These are phyloP conservation scores for Solanum hybrid DNA, from an alignment of 305 asterid species.

Conservation along the genomic window DNA sequence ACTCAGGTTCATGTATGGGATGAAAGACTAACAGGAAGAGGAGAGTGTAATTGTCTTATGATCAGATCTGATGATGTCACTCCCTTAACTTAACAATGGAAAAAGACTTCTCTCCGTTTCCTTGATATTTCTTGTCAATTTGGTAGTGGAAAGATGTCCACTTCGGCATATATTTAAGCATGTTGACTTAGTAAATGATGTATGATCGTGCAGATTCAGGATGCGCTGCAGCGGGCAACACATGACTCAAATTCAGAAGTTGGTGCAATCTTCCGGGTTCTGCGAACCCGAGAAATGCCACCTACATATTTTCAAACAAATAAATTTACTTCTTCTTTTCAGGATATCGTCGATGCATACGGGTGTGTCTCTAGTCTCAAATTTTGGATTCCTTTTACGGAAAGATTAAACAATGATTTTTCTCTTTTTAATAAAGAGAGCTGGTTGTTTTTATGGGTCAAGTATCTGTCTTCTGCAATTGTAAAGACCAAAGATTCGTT, in stretches of 20 bases:
- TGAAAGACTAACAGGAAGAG: slow-evolving; percentile 2
- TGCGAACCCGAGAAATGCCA: slow-evolving; percentile 87
- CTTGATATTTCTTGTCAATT: not conserved
- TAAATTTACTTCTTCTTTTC: slow-evolving; percentile 82
- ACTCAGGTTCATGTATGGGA: not conserved
- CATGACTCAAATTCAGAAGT: slow-evolving; percentile 88
- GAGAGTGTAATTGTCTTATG: not conserved
- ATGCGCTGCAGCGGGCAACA: slow-evolving; percentile 68
- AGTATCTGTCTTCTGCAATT: not conserved
- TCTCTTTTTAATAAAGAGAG: not conserved
- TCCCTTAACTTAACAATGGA: not conserved
- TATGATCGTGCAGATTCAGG: slow-evolving; percentile 64
- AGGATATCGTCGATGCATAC: slow-evolving; percentile 94
- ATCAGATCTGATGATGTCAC: not conserved
- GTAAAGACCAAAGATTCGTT: not conserved
- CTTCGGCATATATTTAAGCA: not conserved
- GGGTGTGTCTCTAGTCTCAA: slow-evolving; percentile 58
- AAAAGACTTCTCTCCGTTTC: not conserved
- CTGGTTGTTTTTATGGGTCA: not conserved
- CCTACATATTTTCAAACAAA: slow-evolving; percentile 92
- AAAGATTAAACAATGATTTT: not conserved
- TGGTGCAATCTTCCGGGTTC: slow-evolving; percentile 83
- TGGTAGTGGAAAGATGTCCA: not conserved
- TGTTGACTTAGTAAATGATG: slow-evolving; percentile 5
- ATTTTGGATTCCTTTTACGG: not conserved